A percentile compares a stretch with the other conserved stretches of the same genome.
phyloP scores from a whole-genome alignment of 2,329 filamentous ascomycete genomes.

The Microsporum canis region DNA sequence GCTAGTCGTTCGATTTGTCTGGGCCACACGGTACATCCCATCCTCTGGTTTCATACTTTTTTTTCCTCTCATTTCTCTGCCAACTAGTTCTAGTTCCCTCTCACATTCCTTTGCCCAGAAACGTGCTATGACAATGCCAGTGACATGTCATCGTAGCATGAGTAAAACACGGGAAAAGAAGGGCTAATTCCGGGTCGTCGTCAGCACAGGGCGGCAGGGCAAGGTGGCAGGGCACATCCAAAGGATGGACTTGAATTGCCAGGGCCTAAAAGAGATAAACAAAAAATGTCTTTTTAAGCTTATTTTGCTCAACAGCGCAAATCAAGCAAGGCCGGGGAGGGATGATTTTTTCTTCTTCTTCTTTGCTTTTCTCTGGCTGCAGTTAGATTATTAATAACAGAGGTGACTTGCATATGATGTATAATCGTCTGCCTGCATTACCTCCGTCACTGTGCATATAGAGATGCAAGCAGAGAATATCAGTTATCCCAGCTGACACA shows the following conservation, averaged over 20 bases:
- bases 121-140: not conserved
- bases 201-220: not conserved
- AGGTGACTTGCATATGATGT: not conserved
- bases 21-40: no score
- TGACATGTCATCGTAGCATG: not conserved
- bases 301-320: not conserved
- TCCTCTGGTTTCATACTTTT: not conserved
- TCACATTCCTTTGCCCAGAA: not conserved
- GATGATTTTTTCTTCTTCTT: not conserved
- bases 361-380: not conserved
- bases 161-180: not conserved
- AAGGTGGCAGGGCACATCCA: not conserved
- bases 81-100: not conserved
- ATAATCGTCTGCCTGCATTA: not conserved
- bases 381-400: constrained; percentile 1
- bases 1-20: no score
- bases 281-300: constrained; percentile 4
- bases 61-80: not conserved
- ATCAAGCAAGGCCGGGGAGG: not conserved
- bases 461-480: not conserved
- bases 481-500: not conserved
- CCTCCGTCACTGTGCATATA: constrained; percentile 2
- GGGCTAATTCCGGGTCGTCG: not conserved
- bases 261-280: not conserved
- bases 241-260: not conserved